Conservation (phyloP, 768 basidiomycete genomes). For the Tubosaeta sp. region DNA sequence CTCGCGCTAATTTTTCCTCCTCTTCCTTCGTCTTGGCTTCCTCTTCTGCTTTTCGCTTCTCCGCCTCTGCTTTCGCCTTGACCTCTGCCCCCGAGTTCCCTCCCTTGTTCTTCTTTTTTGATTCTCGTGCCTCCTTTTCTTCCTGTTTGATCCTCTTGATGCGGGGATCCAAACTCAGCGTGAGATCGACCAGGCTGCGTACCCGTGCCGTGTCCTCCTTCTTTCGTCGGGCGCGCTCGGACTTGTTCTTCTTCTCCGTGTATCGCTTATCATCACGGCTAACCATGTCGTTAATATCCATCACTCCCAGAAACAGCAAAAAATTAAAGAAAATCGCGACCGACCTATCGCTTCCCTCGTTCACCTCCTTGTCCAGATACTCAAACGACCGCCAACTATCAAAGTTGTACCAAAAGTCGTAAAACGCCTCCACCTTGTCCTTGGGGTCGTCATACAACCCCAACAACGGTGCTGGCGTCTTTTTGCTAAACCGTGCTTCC, state of each 20-base stretch:
- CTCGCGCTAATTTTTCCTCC: slow-evolving; percentile 69
- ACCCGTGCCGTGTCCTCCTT: slow-evolving; percentile 95
- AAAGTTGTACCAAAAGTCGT: slow-evolving; percentile 99
- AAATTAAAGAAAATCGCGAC: slow-evolving; percentile 22
- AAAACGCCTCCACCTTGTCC: slow-evolving; percentile 84
- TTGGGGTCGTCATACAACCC: slow-evolving; percentile 71
- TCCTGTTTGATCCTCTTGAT: slow-evolving; percentile 97
- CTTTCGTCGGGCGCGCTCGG: slow-evolving; percentile 92
- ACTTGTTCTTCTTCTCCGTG: slow-evolving; percentile 99
- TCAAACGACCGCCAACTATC: slow-evolving; percentile 98
- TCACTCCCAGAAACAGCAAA: background rate
- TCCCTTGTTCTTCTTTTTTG: slow-evolving; percentile 70
- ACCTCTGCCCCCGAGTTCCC: slow-evolving; percentile 40
- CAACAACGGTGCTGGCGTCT: slow-evolving; percentile 77
- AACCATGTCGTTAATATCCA: slow-evolving; percentile 8
- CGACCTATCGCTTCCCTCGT: slow-evolving; percentile 93
- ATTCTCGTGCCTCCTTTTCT: slow-evolving; percentile 91
- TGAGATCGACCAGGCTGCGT: slow-evolving; percentile 80
- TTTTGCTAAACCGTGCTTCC: slow-evolving; percentile 89
- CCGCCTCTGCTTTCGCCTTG: slow-evolving; percentile 49
- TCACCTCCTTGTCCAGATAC: slow-evolving; percentile 96
- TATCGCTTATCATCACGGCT: slow-evolving; percentile 99
- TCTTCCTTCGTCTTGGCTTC: slow-evolving; percentile 78
- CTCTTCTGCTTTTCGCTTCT: slow-evolving; percentile 63
- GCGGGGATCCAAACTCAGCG: slow-evolving; percentile 82